A percentile compares a stretch with the other conserved stretches of the same genome.
Conservation (phyloP, 768 basidiomycete species). For the Suillus luteus region DNA sequence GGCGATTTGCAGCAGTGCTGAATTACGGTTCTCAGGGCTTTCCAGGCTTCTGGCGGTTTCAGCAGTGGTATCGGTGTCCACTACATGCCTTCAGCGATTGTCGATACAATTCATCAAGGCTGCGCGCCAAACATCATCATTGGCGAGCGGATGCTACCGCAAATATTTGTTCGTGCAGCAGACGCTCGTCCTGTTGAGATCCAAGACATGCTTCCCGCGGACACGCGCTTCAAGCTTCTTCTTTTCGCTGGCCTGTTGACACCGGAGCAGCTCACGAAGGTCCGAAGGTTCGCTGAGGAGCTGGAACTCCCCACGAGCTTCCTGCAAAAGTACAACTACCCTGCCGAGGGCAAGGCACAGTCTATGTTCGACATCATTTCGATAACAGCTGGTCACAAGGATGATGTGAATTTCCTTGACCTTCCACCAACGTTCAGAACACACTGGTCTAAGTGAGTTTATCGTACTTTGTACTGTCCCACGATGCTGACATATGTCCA, state of each 20-base stretch:
- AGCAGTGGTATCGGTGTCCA: constrained; percentile 42
- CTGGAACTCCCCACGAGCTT: constrained; percentile 28
- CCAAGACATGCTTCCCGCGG: constrained; percentile 42
- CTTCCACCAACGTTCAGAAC: constrained; percentile 38
- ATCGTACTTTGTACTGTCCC: background rate
- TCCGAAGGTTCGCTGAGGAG: constrained; percentile 31
- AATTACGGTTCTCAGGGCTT: constrained; percentile 29
- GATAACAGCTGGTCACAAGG: constrained; percentile 33
- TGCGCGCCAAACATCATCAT: constrained; percentile 35
- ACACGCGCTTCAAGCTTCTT: constrained; percentile 41
- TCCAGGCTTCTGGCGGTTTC: constrained; percentile 40
- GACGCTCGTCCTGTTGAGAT: constrained; percentile 40
- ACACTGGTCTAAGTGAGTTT: constrained; percentile 47
- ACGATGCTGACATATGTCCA: background rate
- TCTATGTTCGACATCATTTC: constrained; percentile 36
- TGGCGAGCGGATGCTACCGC: constrained; percentile 42
- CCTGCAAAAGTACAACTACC: constrained; percentile 30
- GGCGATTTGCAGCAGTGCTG: constrained; percentile 1
- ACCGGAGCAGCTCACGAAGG: constrained; percentile 20
- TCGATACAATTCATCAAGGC: constrained; percentile 32
- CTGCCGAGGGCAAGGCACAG: constrained; percentile 19
- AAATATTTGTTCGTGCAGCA: constrained; percentile 37
- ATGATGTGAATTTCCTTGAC: constrained; percentile 33
- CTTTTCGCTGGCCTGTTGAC: constrained; percentile 35
- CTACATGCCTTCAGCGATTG: constrained; percentile 40